Evolutionary conservation across 768 basidiomycete genomes (phyloP), one percentile per base, ranked within the genome.

Genomic region (Grammothele lineata): DNA sequence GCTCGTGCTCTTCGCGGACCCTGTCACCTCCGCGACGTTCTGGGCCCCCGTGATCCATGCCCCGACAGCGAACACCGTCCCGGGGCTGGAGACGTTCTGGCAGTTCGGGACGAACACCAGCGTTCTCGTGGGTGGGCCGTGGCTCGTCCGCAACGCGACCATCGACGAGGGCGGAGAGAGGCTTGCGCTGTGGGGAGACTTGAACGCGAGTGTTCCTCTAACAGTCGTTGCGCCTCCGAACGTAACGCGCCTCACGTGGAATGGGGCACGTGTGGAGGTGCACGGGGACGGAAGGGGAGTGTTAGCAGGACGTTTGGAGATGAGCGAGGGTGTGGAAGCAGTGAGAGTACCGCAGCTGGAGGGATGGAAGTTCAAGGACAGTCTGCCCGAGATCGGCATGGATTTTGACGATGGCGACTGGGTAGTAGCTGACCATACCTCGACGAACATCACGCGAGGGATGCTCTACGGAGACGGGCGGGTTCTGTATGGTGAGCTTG

Each of bases 391-490:
- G 65, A 72, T 83, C n/a, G 61, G 63, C 33, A 38, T 51, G 0
- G 59, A 47, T n/a, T 92, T 83, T 59, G 75, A 79, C 54, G 90
- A 92, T 62, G 62, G 67, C 1, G 47, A 55, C 4, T 92, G 87
- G 89, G 71, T 70, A 5, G 55, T 72, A 45, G 89, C 87, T 12
- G 73, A 87, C 56, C 81, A 82, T 49, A 85, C 74, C 15, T 73
- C 70, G 18, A 90, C 90, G 23, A 87, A 86, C 54, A 81, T 84
- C 47, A 83, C 85, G 2, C 70, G 71, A 39, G 79, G 80, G 56
- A 84, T 85, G 4, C 69, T 76, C 50, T 87, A 85, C 52, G 86
- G 86, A 1, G 85, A 88, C 51, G 86, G 85, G 1, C 70, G 85
- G 30, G 68, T 90, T 15, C 66, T 92, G 23, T 91, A 88, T 63